A percentile compares a stretch with the other conserved stretches of the same genome.
Conservation (phyloP, 352 stramenopile species). For the Phytophthora agathidicida region DNA sequence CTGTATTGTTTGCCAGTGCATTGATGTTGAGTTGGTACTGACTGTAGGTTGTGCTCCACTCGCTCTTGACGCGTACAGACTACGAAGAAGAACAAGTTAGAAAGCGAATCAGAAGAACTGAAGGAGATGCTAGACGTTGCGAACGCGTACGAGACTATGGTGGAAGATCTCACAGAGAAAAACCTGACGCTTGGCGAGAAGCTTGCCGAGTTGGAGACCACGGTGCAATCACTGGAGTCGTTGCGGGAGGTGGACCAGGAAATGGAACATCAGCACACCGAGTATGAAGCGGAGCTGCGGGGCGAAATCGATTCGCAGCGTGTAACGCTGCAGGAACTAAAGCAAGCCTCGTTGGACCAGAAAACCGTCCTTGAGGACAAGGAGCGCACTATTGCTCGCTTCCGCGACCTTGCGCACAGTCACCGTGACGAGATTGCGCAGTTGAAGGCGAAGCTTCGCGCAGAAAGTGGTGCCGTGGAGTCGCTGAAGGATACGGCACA, state of each 20-base stretch:
- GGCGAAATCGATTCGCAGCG: constrained; percentile 73
- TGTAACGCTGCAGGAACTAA: constrained; percentile 60
- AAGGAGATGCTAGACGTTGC: constrained; percentile 88
- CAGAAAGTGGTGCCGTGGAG: constrained; percentile 72
- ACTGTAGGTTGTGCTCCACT: neutral
- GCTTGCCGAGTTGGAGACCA: constrained; percentile 75
- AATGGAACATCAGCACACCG: constrained; percentile 88
- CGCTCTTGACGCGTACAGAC: constrained; percentile 47
- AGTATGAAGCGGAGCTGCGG: constrained; percentile 81
- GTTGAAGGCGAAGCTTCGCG: constrained; percentile 75
- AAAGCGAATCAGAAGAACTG: constrained; percentile 79
- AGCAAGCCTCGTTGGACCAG: constrained; percentile 53
- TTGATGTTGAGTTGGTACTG: constrained; percentile 6
- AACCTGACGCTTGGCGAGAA: constrained; percentile 86
- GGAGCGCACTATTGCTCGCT: constrained; percentile 81
- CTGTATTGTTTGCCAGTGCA: neutral
- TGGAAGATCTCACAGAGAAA: constrained; percentile 89
- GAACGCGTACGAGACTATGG: constrained; percentile 89
- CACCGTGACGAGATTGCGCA: constrained; percentile 79
- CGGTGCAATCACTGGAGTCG: constrained; percentile 75
- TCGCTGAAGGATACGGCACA: constrained; percentile 80
- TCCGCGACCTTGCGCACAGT: constrained; percentile 71
- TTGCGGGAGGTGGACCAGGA: constrained; percentile 88
- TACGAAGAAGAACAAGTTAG: constrained; percentile 56
- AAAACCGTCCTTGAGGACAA: constrained; percentile 75